Base-by-base conservation (phyloP, 805 yeast species). In the Myxozyma vanderwaltii region DNA sequence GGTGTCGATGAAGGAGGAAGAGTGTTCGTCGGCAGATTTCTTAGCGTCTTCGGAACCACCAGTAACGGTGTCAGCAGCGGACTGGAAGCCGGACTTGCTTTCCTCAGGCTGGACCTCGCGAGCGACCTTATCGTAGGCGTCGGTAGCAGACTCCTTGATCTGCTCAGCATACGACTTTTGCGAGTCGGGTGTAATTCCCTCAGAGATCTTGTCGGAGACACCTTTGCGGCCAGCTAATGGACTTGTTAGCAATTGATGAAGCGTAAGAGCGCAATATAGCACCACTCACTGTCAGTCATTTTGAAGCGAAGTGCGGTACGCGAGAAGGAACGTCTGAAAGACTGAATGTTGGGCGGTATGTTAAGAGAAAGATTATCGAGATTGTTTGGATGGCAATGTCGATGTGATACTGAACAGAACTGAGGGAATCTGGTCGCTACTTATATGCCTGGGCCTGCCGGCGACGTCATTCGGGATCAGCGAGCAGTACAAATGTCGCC, bases 71-170 rank as follows among this genome's bases (percentile, higher is more conserved):
- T 89, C 96, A 63, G 84, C 79, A 35, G 83, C 76, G 67, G 84
- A 77, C 79, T 91, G 96, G 61, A 81, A 75, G 64, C 81, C 74
- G 46, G 91, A 85, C 80, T 89, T 89, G 68, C 84, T 78, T 56
- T 75, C 74, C 51, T 86, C 85, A 67, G 94, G 90, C 71, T 83
- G 83, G 53, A 79, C 73, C 55, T 79, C 74, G 49, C 81, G 78
- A 59, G 86, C 89, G 56, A 79, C 74, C 70, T 81, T 77, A 78
- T 90, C 96, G 68, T 79, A 80, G n/a, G 79, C 72, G 71, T 82
- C 86, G 59, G 94, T 83, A 63, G 81, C 83, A 31, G 72, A 59
- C 77, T 90, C 96, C 79, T 86, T 86, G 66, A 85, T 85, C 76
- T 86, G 78, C 70, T 88, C 86, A 54, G 77, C 73, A 70, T 76